Conservation (phyloP, 306 rosid species). For the Crotalaria pallida region DNA sequence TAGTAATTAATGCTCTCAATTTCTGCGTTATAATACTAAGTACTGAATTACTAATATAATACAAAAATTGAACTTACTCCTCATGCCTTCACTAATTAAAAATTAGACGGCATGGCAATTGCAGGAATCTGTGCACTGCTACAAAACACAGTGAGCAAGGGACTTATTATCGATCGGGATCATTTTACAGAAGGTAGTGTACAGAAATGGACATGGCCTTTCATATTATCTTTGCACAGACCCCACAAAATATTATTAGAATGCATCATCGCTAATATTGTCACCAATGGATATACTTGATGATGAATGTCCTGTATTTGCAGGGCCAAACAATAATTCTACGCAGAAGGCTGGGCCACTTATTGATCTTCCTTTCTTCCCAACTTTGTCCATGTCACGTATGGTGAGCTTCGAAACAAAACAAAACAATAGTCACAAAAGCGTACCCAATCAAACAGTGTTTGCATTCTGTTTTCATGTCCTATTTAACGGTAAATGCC, state of each 20-base stretch:
- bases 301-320: slow-evolving; percentile 55
- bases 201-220: neutral
- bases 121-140: slow-evolving; percentile 13
- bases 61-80: slow-evolving; percentile 28
- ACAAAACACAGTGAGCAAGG: slow-evolving; percentile 5
- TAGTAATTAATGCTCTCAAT: neutral
- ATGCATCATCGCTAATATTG: slow-evolving; percentile 17
- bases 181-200: slow-evolving; percentile 2
- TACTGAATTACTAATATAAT: slow-evolving; percentile 27
- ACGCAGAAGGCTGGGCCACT: slow-evolving; percentile 85
- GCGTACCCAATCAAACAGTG: neutral
- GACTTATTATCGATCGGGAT: slow-evolving; percentile 18
- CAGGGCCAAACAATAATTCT: slow-evolving; percentile 88
- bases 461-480: neutral
- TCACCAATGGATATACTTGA: slow-evolving; percentile 23
- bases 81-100: slow-evolving; percentile 41
- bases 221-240: slow-evolving; percentile 8
- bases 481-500: neutral
- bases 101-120: slow-evolving; percentile 20
- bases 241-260: slow-evolving; percentile 6
- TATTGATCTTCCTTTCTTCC: slow-evolving; percentile 68
- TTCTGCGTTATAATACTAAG: slow-evolving; percentile 19
- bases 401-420: slow-evolving; percentile 50
- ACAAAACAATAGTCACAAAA: slow-evolving; percentile 26
- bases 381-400: slow-evolving; percentile 75